Base-by-base conservation (phyloP, 345 rosid species). In the Eucalyptus erythrocorys region DNA sequence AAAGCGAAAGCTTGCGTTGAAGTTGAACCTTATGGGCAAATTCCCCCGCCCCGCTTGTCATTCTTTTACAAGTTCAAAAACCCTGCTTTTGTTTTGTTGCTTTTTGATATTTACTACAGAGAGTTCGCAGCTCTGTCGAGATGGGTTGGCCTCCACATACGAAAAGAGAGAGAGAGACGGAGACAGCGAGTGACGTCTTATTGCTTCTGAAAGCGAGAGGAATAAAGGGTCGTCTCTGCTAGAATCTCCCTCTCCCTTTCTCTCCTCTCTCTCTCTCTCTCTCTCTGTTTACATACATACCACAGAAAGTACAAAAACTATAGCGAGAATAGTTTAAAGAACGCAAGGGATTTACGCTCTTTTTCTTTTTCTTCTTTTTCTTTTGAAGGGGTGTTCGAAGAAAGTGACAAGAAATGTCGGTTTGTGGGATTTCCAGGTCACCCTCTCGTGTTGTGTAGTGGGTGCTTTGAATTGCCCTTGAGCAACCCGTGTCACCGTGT, bases 141-240 rank as follows among this genome's bases (percentile, higher is more conserved):
- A 76, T 76, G 47, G 47, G 47, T 21, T 76, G 82, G 47, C 84
- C 27, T 76, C 84, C 84, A 76, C 84, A 26, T 21, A 76, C 47
- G 14, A 17, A 76, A 76, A 76, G 15, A 61, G 68, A 30, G 81
- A 66, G 81, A 76, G 84, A 22, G 84, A 37, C 7, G 84, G 84
- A 76, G 47, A 76, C 84, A 40, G 84, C 43, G 16, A 40, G 84
- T 11, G 84, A 40, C 40, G 84, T 0, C 14, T 19, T 76, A 4
- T 76, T 76, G 84, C 47, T 40, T 26, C 84, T 21, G 47, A 76
- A 40, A 76, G 47, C 42, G 84, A 76, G 84, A 88, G 86, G 92
- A 92, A 90, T 91, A 91, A 94, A 92, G 93, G 90, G 57, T 89
- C 87, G 82, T 89, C 85, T 87, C 91, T 61, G 55, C 86, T 89